Percentiles rank a stretch among this genome's conserved stretches.
Evolutionary conservation across 441 rosid genomes (phyloP).

Genomic region (Mallotus repandus): DNA sequence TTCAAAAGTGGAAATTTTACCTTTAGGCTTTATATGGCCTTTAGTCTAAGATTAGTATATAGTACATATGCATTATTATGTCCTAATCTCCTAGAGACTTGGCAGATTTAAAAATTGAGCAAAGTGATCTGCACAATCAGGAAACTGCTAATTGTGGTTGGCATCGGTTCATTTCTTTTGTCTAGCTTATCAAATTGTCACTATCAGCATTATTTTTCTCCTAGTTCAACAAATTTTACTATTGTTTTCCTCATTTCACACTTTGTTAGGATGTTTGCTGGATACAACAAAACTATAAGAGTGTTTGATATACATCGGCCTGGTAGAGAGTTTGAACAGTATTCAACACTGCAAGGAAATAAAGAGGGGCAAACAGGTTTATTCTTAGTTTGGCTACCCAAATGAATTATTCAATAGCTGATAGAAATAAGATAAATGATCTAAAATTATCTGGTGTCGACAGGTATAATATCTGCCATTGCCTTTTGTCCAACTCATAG

Average conservation of each 20-base stretch:
- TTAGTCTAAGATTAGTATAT: background rate
- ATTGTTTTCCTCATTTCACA: slow-evolving; percentile 20
- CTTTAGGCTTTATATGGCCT: background rate
- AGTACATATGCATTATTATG: background rate
- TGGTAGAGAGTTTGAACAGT: slow-evolving; percentile 78
- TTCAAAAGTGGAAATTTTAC: background rate
- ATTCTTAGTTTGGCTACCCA: slow-evolving; percentile 16
- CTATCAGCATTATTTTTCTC: background rate
- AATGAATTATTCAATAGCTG: slow-evolving; percentile 3
- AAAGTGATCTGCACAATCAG: background rate
- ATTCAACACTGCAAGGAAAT: slow-evolving; percentile 73
- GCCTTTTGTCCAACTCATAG: slow-evolving; percentile 78
- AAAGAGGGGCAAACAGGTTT: slow-evolving; percentile 93
- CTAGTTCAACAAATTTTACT: background rate
- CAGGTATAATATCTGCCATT: slow-evolving; percentile 84
- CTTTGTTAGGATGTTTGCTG: slow-evolving; percentile 76
- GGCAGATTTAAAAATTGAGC: background rate
- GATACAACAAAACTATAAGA: slow-evolving; percentile 82
- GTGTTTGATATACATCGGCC: slow-evolving; percentile 93
- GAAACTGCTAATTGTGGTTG: background rate
- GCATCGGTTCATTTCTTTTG: background rate
- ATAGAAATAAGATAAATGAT: background rate
- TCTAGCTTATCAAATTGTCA: background rate
- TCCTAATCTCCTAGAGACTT: background rate
- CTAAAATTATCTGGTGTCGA: slow-evolving; percentile 22